Percentiles rank a stretch among this genome's conserved stretches.
Evolutionary conservation across 139 green algal genomes (phyloP).

Genomic region (Haematococcus sp.): DNA sequence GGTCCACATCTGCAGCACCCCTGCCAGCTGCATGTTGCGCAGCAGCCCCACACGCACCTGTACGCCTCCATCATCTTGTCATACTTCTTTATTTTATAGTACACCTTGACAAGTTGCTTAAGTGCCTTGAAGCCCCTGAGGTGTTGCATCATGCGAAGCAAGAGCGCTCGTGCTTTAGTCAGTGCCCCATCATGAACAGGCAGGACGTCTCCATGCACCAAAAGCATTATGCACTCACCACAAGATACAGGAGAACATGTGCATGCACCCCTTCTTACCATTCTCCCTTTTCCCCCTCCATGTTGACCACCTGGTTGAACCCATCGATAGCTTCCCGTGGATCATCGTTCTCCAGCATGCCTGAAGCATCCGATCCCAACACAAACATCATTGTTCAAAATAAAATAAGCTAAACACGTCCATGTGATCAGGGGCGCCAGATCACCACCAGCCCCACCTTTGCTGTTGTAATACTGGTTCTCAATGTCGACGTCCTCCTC

Average conservation of each 20-base stretch:
- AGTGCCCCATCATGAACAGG: neutral
- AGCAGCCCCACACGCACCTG: conserved; percentile 45
- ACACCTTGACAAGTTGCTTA: conserved; percentile 98
- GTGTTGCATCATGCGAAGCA: neutral
- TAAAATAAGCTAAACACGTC: too few species aligned
- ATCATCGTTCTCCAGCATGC: conserved; percentile 78
- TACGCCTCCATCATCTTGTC: conserved; percentile 90
- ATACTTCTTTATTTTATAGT: conserved; percentile 71
- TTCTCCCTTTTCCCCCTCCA: conserved; percentile 95
- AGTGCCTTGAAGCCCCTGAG: conserved; percentile 98
- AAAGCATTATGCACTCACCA: neutral
- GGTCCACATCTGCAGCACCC: too few species aligned
- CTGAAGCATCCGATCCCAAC: conserved; percentile 50
- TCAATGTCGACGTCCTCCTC: conserved; percentile 98
- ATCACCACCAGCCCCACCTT: conserved; percentile 61
- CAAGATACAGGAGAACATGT: neutral
- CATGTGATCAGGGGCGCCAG: too few species aligned
- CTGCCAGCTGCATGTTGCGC: too few species aligned
- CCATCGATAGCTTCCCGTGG: conserved; percentile 75
- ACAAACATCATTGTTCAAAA: too few species aligned
- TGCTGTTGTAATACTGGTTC: conserved; percentile 99
- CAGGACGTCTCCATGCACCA: neutral
- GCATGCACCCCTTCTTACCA: conserved; percentile 74
- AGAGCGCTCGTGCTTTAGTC: neutral
- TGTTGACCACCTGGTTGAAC: conserved; percentile 89